These are phyloP conservation scores for Globisporangium spinosum DNA, from an alignment of 352 stramenopile genomes.

Conservation along the genomic window DNA sequence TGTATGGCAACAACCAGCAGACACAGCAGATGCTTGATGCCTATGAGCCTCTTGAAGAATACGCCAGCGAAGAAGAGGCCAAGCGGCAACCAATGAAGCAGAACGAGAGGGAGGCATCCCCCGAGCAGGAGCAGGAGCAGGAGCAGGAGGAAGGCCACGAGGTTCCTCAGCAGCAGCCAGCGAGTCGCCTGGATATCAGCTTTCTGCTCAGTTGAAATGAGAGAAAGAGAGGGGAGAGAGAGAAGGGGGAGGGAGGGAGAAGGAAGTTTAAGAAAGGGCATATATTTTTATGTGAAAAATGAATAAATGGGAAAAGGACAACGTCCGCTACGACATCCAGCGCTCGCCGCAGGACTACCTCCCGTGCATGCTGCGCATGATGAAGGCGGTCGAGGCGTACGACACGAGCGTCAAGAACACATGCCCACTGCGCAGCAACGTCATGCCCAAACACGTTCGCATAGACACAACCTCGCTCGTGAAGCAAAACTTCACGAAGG, in stretches of 20 bases:
- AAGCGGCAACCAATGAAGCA: background rate
- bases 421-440: too few relatives aligned
- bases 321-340: too few relatives aligned
- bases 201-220: conserved; percentile 7
- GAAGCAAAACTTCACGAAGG: too few relatives aligned
- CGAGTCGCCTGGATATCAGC: conserved; percentile 1
- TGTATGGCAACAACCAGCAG: background rate
- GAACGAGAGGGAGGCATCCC: background rate
- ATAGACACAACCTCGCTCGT: too few relatives aligned
- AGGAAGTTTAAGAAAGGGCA: background rate
- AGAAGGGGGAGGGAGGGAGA: background rate
- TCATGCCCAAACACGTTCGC: too few relatives aligned
- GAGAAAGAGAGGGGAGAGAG: background rate
- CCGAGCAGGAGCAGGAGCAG: background rate
- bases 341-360: too few relatives aligned
- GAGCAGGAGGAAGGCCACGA: background rate
- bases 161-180: background rate
- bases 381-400: too few relatives aligned
- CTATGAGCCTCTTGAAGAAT: background rate
- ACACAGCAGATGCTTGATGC: background rate
- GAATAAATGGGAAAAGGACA: background rate
- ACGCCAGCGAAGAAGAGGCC: too few relatives aligned
- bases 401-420: too few relatives aligned
- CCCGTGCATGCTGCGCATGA: too few relatives aligned
- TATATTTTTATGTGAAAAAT: background rate